A percentile compares a stretch with the other conserved stretches of the same genome.
Evolutionary conservation across 1,284 basidiomycete genomes (phyloP).

Genomic region (Porogramme epimiltina): DNA sequence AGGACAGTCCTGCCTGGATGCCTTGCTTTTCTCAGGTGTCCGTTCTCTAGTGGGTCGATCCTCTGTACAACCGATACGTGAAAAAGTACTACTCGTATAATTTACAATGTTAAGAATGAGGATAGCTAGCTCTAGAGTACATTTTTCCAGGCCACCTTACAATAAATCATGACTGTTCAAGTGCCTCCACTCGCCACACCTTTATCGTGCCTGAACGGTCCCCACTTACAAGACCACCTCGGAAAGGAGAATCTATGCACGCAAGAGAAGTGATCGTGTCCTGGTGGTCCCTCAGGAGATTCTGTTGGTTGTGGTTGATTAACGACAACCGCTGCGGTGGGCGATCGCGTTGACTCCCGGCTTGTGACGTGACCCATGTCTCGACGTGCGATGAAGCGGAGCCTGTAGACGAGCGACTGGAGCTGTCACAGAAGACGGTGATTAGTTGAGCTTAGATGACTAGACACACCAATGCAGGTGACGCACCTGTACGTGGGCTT

Average conservation of each 20-base stretch:
- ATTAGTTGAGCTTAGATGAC: neutral
- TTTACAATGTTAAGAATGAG: no score
- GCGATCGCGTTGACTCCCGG: conserved; percentile 55
- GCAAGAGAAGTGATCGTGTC: conserved; percentile 82
- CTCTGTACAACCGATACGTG: no score
- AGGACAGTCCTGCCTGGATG: no score
- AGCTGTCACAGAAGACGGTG: conserved; percentile 22
- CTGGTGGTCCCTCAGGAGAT: conserved; percentile 75
- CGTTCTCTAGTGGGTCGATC: no score
- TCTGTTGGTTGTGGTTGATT: conserved; percentile 80
- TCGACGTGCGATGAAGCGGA: conserved; percentile 59
- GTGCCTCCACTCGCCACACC: conserved; percentile 74
- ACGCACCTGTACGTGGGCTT: conserved; percentile 69
- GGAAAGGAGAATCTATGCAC: conserved; percentile 85
- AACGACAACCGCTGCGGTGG: conserved; percentile 75
- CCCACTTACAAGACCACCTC: conserved; percentile 84
- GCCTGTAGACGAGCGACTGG: conserved; percentile 36
- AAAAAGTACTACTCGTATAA: no score
- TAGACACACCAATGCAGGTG: neutral
- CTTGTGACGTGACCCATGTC: conserved; percentile 57
- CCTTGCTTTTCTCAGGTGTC: no score
- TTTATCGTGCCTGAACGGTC: conserved; percentile 83
- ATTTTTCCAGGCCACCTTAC: neutral
- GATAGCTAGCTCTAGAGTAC: neutral
- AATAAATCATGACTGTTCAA: conserved; percentile 34